Conservation (phyloP, 2,329 filamentous ascomycete genomes). For the Neurospora crassa region DNA sequence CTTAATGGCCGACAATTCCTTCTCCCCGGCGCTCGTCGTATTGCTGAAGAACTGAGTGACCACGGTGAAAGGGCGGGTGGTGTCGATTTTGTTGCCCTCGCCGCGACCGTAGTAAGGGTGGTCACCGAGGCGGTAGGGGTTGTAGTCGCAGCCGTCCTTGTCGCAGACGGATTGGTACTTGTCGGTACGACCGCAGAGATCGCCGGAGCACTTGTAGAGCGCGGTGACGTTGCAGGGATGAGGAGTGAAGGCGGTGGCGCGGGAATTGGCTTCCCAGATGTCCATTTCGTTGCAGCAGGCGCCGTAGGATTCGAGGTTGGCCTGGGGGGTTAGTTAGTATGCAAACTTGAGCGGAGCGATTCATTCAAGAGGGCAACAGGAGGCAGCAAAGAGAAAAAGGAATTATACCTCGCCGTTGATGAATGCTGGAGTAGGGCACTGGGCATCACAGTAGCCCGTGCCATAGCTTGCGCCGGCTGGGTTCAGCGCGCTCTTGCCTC, state of each 20-base stretch:
- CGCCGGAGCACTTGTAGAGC: conserved; percentile 35
- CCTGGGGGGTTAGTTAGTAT: no score
- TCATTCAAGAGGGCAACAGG: no score
- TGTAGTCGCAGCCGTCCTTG: conserved; percentile 25
- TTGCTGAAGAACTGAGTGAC: conserved; percentile 35
- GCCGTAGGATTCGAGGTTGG: conserved; percentile 23
- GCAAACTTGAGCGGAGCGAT: no score
- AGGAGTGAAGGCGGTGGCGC: conserved; percentile 35
- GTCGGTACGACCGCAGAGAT: conserved; percentile 26
- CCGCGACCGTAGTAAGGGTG: conserved; percentile 20
- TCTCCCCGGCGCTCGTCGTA: conserved; percentile 23
- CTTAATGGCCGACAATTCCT: conserved; percentile 26
- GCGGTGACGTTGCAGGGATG: conserved; percentile 38
- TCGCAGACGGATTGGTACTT: conserved; percentile 21
- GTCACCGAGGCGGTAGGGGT: conserved; percentile 24
- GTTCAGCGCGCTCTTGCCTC: conserved; percentile 24
- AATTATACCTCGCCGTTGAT: conserved; percentile 27
- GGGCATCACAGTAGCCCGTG: conserved; percentile 48
- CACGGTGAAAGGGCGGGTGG: conserved; percentile 27
- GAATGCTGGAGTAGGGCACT: conserved; percentile 31
- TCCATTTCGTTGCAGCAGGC: conserved; percentile 47
- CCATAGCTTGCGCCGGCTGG: conserved; percentile 46
- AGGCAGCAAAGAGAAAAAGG: no score
- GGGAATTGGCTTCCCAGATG: conserved; percentile 44
- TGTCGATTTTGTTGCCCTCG: conserved; percentile 32